A percentile compares a stretch with the other conserved stretches of the same genome.
phyloP scores from a whole-genome alignment of 805 yeast genomes.

The Starmerella cellae region DNA sequence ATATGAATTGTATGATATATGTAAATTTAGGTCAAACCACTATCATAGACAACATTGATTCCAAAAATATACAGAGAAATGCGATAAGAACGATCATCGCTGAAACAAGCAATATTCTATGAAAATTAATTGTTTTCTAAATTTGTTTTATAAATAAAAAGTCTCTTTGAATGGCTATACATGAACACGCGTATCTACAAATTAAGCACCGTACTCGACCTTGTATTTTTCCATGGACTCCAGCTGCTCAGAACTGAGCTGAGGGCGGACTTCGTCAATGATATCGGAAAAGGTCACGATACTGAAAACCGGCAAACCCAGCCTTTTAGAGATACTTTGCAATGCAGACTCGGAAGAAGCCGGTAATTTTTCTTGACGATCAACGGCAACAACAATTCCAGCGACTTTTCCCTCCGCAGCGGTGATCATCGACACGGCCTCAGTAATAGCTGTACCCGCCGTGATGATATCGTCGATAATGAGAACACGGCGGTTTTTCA shows the following conservation, averaged over 20 bases:
- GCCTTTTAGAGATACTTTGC: constrained; percentile 56
- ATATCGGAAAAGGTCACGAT: constrained; percentile 70
- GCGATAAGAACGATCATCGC: no score
- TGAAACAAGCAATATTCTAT: background rate
- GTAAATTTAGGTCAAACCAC: no score
- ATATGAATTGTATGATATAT: background rate
- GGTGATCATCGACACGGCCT: constrained; percentile 71
- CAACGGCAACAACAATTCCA: constrained; percentile 82
- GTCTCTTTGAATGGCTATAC: background rate
- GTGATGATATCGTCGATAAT: constrained; percentile 96
- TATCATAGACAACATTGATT: no score
- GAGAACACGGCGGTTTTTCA: constrained; percentile 58
- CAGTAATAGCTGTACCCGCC: constrained; percentile 95
- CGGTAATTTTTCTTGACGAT: constrained; percentile 79
- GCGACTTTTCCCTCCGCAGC: constrained; percentile 58
- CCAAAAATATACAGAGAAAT: no score
- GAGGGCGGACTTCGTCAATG: constrained; percentile 40
- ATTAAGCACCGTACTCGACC: constrained; percentile 23
- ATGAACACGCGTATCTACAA: background rate
- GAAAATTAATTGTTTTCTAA: background rate
- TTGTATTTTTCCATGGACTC: constrained; percentile 24
- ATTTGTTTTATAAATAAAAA: background rate
- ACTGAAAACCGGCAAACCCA: constrained; percentile 68
- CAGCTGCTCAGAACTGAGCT: constrained; percentile 21
- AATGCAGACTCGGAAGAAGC: constrained; percentile 65